Evolutionary conservation across 2,329 filamentous ascomycete species (phyloP), one percentile per base, ranked within the genome.

Genomic region (Neonectria ditissima): DNA sequence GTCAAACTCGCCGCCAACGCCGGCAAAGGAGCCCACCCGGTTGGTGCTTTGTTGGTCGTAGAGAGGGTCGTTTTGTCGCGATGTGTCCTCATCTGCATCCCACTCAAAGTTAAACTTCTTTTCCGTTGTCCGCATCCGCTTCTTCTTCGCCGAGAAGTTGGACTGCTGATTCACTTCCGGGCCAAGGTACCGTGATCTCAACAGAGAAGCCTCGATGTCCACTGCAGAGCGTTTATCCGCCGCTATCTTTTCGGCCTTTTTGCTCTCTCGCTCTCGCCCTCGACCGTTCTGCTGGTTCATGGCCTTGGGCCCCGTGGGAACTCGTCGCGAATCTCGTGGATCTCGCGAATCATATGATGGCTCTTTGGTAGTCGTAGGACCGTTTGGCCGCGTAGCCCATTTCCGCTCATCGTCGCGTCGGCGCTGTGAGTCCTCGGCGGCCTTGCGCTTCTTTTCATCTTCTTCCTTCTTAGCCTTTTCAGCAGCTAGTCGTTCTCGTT

Each of bases 101-200:
- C 96, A 99, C 73, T 97, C 96, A 73, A 99, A 99, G 74, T 97
- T 99, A 83, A 99, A 99, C 78, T 99, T 98, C 80, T 94, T 93
- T 75, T 97, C 95, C 1, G 93, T 96, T 1, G 94, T 97, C 65
- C 95, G 87, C 81, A 92, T 92, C 60, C 95, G 88, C 83, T 98
- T 98, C 86, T 98, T 99, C 82, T 96, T 93, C 1, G 94, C 94
- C 0, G 94, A 97, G 75, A 98, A 97, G 39, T 87, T 97, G 5
- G 92, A 94, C 60, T 84, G 86, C 67, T 91, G 88, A 69, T 96
- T 97, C 55, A 92, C 89, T 68, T 97, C 93, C 1, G 93, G 91
- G 3, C 96, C 96, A 86, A 98, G 94, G 75, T 99, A 99, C 65
- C 93, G 86, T 70, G 93, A 89, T 63, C 92, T 87, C 65, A 93